A percentile compares a stretch with the other conserved stretches of the same genome.
Conservation (phyloP, 345 rosid species). For the Rhizophora mangle region DNA sequence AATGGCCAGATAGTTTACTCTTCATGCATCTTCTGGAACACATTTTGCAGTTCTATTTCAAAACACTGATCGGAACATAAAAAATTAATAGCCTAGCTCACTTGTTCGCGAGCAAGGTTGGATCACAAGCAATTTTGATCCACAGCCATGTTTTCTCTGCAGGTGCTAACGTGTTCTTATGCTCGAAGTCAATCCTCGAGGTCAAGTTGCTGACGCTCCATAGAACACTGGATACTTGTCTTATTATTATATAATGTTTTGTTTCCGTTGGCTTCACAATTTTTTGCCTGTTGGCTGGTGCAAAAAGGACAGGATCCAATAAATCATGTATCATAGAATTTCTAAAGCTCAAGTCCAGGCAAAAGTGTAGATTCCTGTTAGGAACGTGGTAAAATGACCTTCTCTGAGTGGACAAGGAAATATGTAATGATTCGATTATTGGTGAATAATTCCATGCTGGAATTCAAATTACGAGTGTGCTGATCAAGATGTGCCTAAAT, state of each 20-base stretch:
- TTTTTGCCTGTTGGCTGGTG: no score
- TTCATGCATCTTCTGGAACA: not conserved
- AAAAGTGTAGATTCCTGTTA: not conserved
- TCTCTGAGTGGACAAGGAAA: no score
- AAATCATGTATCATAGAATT: not conserved
- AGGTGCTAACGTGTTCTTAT: conserved; percentile 84
- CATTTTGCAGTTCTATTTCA: not conserved
- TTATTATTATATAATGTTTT: not conserved
- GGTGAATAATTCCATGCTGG: not conserved
- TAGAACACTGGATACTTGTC: not conserved
- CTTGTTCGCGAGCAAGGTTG: no score
- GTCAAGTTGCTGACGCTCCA: conserved; percentile 41
- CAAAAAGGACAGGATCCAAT: no score
- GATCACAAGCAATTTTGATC: not conserved
- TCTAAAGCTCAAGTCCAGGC: not conserved
- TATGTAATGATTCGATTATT: no score
- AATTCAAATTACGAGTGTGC: not conserved
- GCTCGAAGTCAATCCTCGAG: conserved; percentile 69
- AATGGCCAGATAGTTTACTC: not conserved
- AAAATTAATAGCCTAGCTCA: no score
- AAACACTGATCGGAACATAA: no score
- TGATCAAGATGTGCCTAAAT: not conserved
- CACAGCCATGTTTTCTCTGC: conserved; percentile 16
- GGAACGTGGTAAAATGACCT: not conserved
- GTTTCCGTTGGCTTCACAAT: not conserved